phyloP scores from a whole-genome alignment of 768 basidiomycete species.

The Rhodosporidiobolus odoratus region DNA sequence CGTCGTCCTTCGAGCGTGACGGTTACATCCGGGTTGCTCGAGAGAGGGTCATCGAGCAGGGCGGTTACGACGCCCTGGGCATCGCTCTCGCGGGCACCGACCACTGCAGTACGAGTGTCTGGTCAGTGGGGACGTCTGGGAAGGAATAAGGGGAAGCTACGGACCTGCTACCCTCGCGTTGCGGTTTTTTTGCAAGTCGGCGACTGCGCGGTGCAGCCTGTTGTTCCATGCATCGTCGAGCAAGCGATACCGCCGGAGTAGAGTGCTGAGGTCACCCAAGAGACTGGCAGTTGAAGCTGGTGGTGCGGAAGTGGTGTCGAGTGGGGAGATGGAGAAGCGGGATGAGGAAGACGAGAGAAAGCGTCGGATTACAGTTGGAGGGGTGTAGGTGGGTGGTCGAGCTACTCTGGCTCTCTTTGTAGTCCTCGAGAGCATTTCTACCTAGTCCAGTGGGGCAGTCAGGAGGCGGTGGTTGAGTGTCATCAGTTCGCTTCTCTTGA shows the following conservation, averaged over 20 bases:
- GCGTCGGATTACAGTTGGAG: not conserved
- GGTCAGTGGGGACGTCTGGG: not conserved
- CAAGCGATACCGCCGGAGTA: slow-evolving; percentile 1
- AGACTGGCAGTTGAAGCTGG: slow-evolving; percentile 8
- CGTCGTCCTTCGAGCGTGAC: slow-evolving; percentile 25
- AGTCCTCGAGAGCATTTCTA: not conserved
- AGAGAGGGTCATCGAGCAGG: slow-evolving; percentile 34
- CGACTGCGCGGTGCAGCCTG: slow-evolving; percentile 7
- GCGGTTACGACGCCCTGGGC: slow-evolving; percentile 8
- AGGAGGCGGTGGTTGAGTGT: not conserved
- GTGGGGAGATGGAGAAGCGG: not conserved
- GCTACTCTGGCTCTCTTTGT: not conserved
- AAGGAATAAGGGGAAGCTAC: not conserved
- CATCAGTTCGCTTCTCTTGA: not conserved
- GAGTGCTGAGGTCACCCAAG: not conserved
- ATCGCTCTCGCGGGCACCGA: slow-evolving; percentile 10
- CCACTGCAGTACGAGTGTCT: not conserved
- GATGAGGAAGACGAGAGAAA: not conserved
- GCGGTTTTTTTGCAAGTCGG: not conserved
- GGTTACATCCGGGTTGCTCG: slow-evolving; percentile 16
- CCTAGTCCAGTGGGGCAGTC: not conserved
- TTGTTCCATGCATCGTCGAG: slow-evolving; percentile 1
- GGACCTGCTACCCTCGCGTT: slow-evolving; percentile 17
- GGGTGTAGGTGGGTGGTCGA: not conserved
- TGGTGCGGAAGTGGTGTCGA: not conserved